A percentile compares a stretch with the other conserved stretches of the same genome.
These are phyloP conservation scores for Phytopythium litorale DNA, from an alignment of 352 stramenopile species.

Conservation along the genomic window DNA sequence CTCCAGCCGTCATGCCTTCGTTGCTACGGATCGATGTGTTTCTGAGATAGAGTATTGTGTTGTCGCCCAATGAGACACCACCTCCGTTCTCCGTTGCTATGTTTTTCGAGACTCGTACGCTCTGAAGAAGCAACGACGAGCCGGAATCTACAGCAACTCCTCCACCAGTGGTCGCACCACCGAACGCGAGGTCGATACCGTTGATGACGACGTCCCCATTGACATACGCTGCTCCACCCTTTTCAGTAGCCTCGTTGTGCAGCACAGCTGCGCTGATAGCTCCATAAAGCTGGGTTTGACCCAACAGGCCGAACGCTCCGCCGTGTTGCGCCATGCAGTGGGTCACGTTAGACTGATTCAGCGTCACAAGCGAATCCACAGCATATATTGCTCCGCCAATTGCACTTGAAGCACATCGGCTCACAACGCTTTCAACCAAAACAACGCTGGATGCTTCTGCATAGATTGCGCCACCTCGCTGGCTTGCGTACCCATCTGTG, in stretches of 20 bases:
- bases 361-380: conserved; percentile 11
- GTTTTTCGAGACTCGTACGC: conserved; percentile 16
- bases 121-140: conserved; percentile 4
- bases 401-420: neutral
- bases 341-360: conserved; percentile 20
- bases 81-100: conserved; percentile 15
- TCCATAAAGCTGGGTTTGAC: conserved; percentile 9
- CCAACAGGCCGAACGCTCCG: conserved; percentile 20
- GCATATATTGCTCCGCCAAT: conserved; percentile 28
- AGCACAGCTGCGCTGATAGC: conserved; percentile 3
- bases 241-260: conserved; percentile 16
- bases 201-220: conserved; percentile 11
- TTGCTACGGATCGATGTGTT: neutral
- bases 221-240: conserved; percentile 15
- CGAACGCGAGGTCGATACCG: conserved; percentile 8
- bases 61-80: conserved; percentile 11
- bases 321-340: conserved; percentile 19
- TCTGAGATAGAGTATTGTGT: neutral
- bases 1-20: neutral
- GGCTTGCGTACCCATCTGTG: conserved; percentile 8
- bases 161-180: conserved; percentile 14
- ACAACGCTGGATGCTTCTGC: neutral
- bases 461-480: conserved; percentile 5
- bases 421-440: neutral
- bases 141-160: conserved; percentile 14